Evolutionary conservation across 106 monocot genomes (phyloP).

Genomic region (Acorus calamus): DNA sequence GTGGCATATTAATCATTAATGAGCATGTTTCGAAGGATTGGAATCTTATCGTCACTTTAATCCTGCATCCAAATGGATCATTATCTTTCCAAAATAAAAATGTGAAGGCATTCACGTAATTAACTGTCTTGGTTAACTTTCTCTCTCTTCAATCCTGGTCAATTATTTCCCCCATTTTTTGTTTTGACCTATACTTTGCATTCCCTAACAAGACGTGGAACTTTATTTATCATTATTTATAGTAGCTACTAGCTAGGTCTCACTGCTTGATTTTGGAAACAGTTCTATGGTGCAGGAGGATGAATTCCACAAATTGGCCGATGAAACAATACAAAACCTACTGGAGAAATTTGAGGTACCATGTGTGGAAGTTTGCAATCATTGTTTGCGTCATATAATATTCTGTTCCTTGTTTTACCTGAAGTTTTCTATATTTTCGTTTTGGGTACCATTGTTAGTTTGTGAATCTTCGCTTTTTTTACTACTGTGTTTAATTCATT

Average conservation of each 20-base stretch:
- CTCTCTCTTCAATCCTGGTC: no score
- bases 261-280: conserved; percentile 1
- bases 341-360: conserved; percentile 76
- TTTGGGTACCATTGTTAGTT: not conserved
- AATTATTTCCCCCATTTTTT: no score
- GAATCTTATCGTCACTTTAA: no score
- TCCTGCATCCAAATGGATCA: no score
- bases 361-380: not conserved
- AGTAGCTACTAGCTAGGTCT: no score
- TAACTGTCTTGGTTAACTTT: no score
- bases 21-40: no score
- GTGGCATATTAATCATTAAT: no score
- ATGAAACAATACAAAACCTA: conserved; percentile 56
- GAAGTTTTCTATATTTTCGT: not conserved
- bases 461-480: not conserved
- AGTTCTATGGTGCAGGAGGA: conserved; percentile 54
- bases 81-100: no score
- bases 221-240: not conserved
- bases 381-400: not conserved
- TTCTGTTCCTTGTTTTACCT: not conserved
- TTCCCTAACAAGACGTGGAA: not conserved
- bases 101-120: no score
- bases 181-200: no score
- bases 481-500: no score
- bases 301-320: conserved; percentile 66